Conservation (phyloP, 2,329 filamentous ascomycete genomes). For the Aspergillus intermedius region DNA sequence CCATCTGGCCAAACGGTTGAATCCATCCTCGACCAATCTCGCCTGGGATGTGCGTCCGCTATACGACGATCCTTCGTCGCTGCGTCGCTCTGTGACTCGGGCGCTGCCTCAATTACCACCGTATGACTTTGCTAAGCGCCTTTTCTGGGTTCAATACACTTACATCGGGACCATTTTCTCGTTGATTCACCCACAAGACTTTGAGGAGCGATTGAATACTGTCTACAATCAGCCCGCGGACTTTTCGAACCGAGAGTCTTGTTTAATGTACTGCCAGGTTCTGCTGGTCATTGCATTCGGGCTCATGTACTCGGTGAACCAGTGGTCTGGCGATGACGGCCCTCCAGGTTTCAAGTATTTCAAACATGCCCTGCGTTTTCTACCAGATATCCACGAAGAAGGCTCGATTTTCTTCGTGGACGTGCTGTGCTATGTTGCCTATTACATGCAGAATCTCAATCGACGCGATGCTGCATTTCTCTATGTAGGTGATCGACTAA, state of each 20-base stretch:
- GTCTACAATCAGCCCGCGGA: slow-evolving; percentile 42
- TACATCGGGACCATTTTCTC: slow-evolving; percentile 55
- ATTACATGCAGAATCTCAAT: slow-evolving; percentile 54
- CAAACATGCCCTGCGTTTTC: slow-evolving; percentile 44
- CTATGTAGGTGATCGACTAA: slow-evolving; percentile 31
- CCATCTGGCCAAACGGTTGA: slow-evolving; percentile 29
- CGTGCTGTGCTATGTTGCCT: slow-evolving; percentile 49
- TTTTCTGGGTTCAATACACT: slow-evolving; percentile 48
- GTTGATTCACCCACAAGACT: slow-evolving; percentile 43
- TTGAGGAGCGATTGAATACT: slow-evolving; percentile 41
- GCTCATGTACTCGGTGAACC: slow-evolving; percentile 53
- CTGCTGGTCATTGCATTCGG: slow-evolving; percentile 51
- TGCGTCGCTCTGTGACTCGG: slow-evolving; percentile 21
- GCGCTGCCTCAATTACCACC: slow-evolving; percentile 42
- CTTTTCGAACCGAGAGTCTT: slow-evolving; percentile 40
- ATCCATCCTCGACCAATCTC: slow-evolving; percentile 27
- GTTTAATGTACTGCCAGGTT: slow-evolving; percentile 47
- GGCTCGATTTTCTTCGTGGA: slow-evolving; percentile 51
- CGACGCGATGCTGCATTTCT: slow-evolving; percentile 50
- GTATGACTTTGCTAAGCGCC: slow-evolving; percentile 44
- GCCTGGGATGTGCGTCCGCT: slow-evolving; percentile 31
- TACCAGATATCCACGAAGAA: slow-evolving; percentile 52
- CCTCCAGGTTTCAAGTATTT: slow-evolving; percentile 54
- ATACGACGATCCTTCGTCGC: slow-evolving; percentile 28
- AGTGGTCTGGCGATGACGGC: slow-evolving; percentile 47